Conservation (phyloP, 1,139 yeast species). For the Nakaseomyces nivariensis region DNA sequence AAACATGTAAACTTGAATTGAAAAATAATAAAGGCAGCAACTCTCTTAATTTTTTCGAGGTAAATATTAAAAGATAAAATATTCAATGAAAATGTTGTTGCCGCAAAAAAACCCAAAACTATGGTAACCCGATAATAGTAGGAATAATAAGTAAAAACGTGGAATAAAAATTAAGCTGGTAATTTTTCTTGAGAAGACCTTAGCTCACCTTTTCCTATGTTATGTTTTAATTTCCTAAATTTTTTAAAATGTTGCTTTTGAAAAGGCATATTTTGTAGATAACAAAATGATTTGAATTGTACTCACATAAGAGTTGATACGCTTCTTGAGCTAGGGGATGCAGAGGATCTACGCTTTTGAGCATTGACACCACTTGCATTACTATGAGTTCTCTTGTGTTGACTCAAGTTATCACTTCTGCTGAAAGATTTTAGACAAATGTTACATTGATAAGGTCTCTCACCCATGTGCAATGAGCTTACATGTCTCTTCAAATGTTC, state of each 20-base stretch:
- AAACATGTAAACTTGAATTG: not conserved
- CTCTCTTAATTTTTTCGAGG: no score
- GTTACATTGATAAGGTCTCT: constrained; percentile 65
- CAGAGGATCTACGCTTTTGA: not conserved
- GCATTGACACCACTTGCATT: not conserved
- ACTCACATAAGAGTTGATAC: not conserved
- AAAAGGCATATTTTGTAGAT: no score
- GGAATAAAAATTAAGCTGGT: not conserved
- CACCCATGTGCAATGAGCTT: constrained; percentile 63
- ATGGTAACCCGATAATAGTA: not conserved
- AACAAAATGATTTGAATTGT: no score
- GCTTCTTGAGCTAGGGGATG: not conserved
- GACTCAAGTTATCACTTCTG: constrained; percentile 64
- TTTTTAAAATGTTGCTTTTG: not conserved
- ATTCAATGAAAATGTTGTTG: not conserved
- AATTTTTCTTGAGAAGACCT: not conserved
- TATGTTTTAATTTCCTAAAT: not conserved
- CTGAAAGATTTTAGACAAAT: constrained; percentile 65
- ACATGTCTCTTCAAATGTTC: constrained; percentile 74
- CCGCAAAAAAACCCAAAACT: not conserved
- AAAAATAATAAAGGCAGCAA: not conserved
- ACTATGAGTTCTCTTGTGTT: constrained; percentile 61
- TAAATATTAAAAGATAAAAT: not conserved
- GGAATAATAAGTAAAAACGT: not conserved
- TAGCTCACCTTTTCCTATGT: not conserved